phyloP scores from a whole-genome alignment of 2,329 filamentous ascomycete species.

The Zelopaecilomyces penicillatus region DNA sequence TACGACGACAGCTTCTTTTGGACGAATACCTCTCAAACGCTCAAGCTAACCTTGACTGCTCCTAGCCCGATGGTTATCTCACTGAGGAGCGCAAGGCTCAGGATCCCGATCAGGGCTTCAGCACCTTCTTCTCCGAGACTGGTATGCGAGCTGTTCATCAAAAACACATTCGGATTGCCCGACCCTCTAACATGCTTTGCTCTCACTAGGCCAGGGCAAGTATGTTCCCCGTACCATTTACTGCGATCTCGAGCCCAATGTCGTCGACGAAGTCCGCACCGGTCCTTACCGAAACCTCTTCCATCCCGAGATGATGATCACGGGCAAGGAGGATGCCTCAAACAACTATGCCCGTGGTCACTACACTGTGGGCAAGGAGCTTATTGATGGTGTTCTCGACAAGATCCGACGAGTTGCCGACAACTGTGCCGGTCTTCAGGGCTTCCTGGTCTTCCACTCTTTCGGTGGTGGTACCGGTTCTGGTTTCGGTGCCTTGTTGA shows the following conservation, averaged over 20 bases:
- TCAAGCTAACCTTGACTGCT: constrained; percentile 7
- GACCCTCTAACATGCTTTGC: not conserved
- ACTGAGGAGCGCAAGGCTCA: constrained; percentile 94
- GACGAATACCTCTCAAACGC: constrained; percentile 3
- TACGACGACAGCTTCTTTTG: constrained; percentile 33
- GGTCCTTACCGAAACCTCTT: constrained; percentile 93
- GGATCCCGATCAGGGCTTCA: constrained; percentile 95
- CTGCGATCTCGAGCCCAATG: constrained; percentile 99
- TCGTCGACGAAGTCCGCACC: constrained; percentile 98
- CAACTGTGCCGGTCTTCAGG: constrained; percentile 95
- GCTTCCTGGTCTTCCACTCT: constrained; percentile 99
- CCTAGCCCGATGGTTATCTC: constrained; percentile 92
- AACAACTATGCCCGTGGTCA: constrained; percentile 99
- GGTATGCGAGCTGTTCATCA: constrained; percentile 47
- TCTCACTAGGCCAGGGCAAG: constrained; percentile 77
- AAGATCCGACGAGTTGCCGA: constrained; percentile 96
- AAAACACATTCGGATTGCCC: not conserved
- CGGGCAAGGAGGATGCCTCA: constrained; percentile 98
- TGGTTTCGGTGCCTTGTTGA: constrained; percentile 93
- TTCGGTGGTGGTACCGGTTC: constrained; percentile 98
- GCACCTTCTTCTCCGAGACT: constrained; percentile 99
- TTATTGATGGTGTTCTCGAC: constrained; percentile 96
- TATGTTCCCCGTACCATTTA: constrained; percentile 99
- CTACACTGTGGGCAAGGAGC: constrained; percentile 99
- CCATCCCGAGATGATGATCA: constrained; percentile 99